phyloP scores from a whole-genome alignment of 2,329 filamentous ascomycete genomes.

The Epichloe sp. region DNA sequence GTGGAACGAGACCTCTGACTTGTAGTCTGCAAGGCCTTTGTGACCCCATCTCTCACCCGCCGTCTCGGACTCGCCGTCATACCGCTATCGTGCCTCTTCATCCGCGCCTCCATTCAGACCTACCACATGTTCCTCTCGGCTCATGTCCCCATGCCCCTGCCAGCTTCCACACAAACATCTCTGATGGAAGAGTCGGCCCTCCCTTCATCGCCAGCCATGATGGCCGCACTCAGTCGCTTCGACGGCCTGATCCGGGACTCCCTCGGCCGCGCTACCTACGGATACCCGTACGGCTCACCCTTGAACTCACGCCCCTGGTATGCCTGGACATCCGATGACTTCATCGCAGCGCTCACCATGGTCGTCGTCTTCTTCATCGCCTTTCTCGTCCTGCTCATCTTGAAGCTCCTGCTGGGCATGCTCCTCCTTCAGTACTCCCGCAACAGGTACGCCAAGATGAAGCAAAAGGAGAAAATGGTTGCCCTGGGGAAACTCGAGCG shows the following conservation, averaged over 20 bases:
- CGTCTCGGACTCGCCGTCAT: constrained; percentile 84
- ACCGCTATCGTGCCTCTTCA: constrained; percentile 86
- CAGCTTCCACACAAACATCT: constrained; percentile 51
- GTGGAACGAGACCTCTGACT: background rate
- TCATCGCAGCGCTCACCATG: constrained; percentile 69
- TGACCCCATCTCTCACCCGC: constrained; percentile 77
- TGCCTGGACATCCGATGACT: constrained; percentile 54
- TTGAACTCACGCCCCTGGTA: constrained; percentile 31
- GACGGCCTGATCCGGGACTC: constrained; percentile 65
- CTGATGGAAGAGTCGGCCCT: constrained; percentile 49
- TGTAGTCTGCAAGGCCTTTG: constrained; percentile 54
- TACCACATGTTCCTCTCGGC: constrained; percentile 97
- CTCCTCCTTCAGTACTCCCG: constrained; percentile 66
- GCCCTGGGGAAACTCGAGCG: constrained; percentile 33
- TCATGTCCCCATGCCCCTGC: constrained; percentile 62
- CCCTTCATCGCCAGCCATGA: constrained; percentile 58
- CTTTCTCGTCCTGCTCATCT: constrained; percentile 72
- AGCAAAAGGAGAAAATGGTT: constrained; percentile 46
- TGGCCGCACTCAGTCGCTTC: constrained; percentile 65
- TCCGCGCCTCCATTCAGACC: constrained; percentile 85
- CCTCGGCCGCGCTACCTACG: constrained; percentile 61
- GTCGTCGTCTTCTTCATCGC: constrained; percentile 70
- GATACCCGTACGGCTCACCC: constrained; percentile 31
- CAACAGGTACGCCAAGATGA: constrained; percentile 70
- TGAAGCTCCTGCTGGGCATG: constrained; percentile 85